phyloP scores from a whole-genome alignment of 768 basidiomycete species.

The Kwoniella bestiolae region DNA sequence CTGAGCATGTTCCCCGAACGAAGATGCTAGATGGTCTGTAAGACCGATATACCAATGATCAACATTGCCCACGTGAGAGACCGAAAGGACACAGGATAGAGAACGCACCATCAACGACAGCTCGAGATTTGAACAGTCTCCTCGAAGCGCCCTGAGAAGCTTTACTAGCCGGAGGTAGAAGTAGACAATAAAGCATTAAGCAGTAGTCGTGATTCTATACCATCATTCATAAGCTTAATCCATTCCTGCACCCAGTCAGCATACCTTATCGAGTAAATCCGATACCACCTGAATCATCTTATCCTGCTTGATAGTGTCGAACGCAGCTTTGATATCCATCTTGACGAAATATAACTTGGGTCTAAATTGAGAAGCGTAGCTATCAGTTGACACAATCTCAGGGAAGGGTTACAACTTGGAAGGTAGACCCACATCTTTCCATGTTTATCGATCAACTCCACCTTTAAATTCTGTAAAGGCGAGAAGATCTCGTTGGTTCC shows the following conservation, averaged over 20 bases:
- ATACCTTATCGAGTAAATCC: conserved; percentile 64
- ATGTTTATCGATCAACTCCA: conserved; percentile 56
- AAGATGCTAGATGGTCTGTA: conserved; percentile 71
- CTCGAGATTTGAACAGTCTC: conserved; percentile 44
- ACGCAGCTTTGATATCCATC: conserved; percentile 92
- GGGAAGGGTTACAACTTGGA: too few relatives aligned
- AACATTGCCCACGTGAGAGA: too few relatives aligned
- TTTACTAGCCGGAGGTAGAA: conserved; percentile 66
- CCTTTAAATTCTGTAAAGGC: conserved; percentile 74
- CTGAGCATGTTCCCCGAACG: conserved; percentile 73
- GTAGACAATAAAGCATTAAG: conserved; percentile 64
- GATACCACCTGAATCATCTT: conserved; percentile 78
- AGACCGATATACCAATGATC: too few relatives aligned
- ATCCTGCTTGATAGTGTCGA: conserved; percentile 91
- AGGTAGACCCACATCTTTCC: conserved; percentile 64
- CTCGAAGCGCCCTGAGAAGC: conserved; percentile 53
- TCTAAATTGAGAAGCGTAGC: conserved; percentile 59
- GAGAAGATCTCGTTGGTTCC: conserved; percentile 80
- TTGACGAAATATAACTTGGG: conserved; percentile 94
- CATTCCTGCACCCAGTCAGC: conserved; percentile 34
- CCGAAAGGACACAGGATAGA: too few relatives aligned
- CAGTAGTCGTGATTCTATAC: conserved; percentile 35
- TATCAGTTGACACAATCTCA: too few relatives aligned
- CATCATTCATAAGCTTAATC: conserved; percentile 1
- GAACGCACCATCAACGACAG: conserved; percentile 40